Evolutionary conservation across 345 rosid genomes (phyloP).

Genomic region (Eucalyptus viminalis): DNA sequence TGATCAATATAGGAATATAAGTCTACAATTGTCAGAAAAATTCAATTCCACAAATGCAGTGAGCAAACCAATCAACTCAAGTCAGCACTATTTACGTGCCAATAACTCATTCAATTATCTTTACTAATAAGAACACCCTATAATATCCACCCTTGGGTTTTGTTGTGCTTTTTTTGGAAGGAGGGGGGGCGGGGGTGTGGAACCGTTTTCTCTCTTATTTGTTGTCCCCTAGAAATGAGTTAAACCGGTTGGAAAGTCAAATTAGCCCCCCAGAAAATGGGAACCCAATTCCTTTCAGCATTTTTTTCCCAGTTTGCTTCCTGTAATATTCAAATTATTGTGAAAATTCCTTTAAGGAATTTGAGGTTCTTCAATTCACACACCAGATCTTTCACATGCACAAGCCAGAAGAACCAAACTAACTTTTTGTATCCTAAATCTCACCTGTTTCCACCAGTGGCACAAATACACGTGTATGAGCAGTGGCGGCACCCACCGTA

Average conservation of each 20-base stretch:
- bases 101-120: neutral
- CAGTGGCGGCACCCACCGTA: conserved; percentile 95
- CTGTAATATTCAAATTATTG: neutral
- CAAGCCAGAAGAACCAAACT: neutral
- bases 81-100: neutral
- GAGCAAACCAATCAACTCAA: neutral
- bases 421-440: neutral
- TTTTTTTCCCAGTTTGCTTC: neutral
- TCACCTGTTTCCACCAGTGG: conserved; percentile 90
- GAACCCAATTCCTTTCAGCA: neutral
- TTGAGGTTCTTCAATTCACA: neutral
- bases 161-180: neutral
- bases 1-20: neutral
- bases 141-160: neutral
- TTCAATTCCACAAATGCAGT: neutral
- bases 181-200: neutral
- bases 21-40: neutral
- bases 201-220: neutral
- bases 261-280: neutral
- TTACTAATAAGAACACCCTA: neutral
- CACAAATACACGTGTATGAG: conserved; percentile 92
- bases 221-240: neutral
- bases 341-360: neutral
- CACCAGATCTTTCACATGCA: neutral
- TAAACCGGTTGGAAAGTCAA: neutral